Evolutionary conservation across 2,329 filamentous ascomycete species (phyloP), one percentile per base, ranked within the genome.

Genomic region (Epichloe amarillans): DNA sequence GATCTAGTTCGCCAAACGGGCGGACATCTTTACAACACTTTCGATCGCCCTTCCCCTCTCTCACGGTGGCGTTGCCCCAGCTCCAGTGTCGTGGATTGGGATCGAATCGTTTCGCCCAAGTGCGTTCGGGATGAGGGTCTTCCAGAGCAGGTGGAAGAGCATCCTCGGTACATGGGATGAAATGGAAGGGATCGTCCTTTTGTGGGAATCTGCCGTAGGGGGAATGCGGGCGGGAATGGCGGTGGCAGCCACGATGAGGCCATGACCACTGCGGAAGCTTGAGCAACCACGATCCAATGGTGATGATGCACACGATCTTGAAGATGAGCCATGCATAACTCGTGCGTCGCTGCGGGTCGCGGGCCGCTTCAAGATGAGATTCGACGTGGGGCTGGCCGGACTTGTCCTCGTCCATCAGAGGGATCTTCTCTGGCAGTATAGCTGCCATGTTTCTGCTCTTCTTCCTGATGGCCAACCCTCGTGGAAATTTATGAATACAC

Each of bases 1-100:
- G 14, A 11, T 49, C 23, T 19, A 23, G 26, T 14, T 51, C 30
- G 17, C 36, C 33, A 35, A 11, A 21, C 3, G 8, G 19, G 21
- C 21, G 30, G n/a, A 30, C 11, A 2, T 44, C 43, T 26, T 17
- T 33, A 5, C 12, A 17, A 19, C 44, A 42, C 35, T 43, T 30
- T 30, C 26, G 26, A 3, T 30, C 8, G 8, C 26, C 26, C 8
- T 11, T 30, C 38, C 1, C 42, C 33, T 11, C 26, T 14, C 15
- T 36, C 50, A 43, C 36, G 26, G 52, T 55, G 7, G 50, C 50
- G 40, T 62, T 64, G 4, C 69, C 70, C 72, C 73, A 76, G 56
- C 60, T 72, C 73, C 73, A 76, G 49, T 68, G 60, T 1, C 60
- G 57, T 0, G 72, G 72, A 37, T 74, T 56, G 0, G 69, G 68